phyloP scores from a whole-genome alignment of 2,329 filamentous ascomycete species.

The Diaporthe sp. region DNA sequence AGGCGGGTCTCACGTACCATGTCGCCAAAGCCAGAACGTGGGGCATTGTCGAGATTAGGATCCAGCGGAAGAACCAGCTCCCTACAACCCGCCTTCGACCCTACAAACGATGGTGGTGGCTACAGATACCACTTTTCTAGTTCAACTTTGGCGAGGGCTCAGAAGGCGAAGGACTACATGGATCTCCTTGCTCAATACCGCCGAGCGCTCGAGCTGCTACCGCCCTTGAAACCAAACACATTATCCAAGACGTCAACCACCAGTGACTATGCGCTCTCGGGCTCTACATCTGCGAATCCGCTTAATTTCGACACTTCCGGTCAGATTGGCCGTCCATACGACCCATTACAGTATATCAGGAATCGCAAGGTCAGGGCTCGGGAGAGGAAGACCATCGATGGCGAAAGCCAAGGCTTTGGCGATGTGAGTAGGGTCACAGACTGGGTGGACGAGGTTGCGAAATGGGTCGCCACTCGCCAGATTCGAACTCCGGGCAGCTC shows the following conservation, averaged over 20 bases:
- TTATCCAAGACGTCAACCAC: slow-evolving; percentile 51
- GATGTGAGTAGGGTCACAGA: slow-evolving; percentile 78
- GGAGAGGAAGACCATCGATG: slow-evolving; percentile 81
- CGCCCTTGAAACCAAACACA: slow-evolving; percentile 72
- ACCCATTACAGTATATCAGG: slow-evolving; percentile 91
- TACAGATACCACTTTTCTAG: slow-evolving; percentile 79
- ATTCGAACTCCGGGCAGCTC: slow-evolving; percentile 49
- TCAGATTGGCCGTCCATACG: slow-evolving; percentile 79
- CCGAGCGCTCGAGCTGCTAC: slow-evolving; percentile 81
- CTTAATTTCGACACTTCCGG: slow-evolving; percentile 50
- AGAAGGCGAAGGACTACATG: slow-evolving; percentile 87
- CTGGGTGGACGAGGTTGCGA: slow-evolving; percentile 82
- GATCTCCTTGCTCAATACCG: slow-evolving; percentile 90
- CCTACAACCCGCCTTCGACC: slow-evolving; percentile 63
- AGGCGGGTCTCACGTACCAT: slow-evolving; percentile 72
- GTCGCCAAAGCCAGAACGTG: slow-evolving; percentile 68
- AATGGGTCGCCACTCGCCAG: slow-evolving; percentile 57
- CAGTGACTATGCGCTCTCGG: slow-evolving; percentile 58
- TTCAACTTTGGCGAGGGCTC: slow-evolving; percentile 84
- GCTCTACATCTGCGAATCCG: slow-evolving; percentile 51
- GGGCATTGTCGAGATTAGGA: slow-evolving; percentile 55
- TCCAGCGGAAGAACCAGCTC: slow-evolving; percentile 59
- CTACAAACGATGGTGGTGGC: slow-evolving; percentile 53
- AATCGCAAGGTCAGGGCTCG: slow-evolving; percentile 89
- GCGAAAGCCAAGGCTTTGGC: slow-evolving; percentile 81